Conservation (phyloP, 768 basidiomycete genomes). For the Tulasnella sp. region DNA sequence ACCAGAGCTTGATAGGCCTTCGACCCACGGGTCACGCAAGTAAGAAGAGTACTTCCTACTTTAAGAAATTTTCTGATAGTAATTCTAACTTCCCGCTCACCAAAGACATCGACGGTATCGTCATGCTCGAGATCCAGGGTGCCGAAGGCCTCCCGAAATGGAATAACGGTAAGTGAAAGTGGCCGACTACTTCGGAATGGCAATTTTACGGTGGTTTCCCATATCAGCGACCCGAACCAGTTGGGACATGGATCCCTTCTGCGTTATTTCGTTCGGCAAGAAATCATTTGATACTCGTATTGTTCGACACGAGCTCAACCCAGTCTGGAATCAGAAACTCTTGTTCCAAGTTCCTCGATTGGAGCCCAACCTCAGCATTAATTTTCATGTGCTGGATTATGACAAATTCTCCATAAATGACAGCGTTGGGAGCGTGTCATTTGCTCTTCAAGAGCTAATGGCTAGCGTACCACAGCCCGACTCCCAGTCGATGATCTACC, state of each 20-base stretch:
- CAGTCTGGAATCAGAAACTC: constrained; percentile 92
- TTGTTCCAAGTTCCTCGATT: constrained; percentile 92
- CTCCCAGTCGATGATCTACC: constrained; percentile 56
- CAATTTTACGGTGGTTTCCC: neutral
- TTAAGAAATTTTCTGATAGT: constrained; percentile 39
- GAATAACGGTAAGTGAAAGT: constrained; percentile 72
- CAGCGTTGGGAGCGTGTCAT: constrained; percentile 74
- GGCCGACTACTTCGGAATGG: constrained; percentile 33
- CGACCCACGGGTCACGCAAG: constrained; percentile 31
- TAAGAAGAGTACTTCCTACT: constrained; percentile 37
- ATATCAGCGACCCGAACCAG: constrained; percentile 75
- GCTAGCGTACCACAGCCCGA: constrained; percentile 67
- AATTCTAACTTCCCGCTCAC: constrained; percentile 66
- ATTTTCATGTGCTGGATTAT: constrained; percentile 92
- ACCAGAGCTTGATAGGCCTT: neutral
- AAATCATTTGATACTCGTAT: constrained; percentile 95
- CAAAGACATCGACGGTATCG: constrained; percentile 90
- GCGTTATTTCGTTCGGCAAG: constrained; percentile 93
- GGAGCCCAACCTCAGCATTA: constrained; percentile 75
- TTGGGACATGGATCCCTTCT: constrained; percentile 98
- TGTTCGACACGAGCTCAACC: constrained; percentile 81
- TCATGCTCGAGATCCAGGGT: constrained; percentile 87
- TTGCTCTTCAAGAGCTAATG: constrained; percentile 74
- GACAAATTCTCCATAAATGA: constrained; percentile 92
- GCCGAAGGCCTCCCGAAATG: constrained; percentile 84